Base-by-base conservation (phyloP, 306 rosid species). In the Hippophae rhamnoides region DNA sequence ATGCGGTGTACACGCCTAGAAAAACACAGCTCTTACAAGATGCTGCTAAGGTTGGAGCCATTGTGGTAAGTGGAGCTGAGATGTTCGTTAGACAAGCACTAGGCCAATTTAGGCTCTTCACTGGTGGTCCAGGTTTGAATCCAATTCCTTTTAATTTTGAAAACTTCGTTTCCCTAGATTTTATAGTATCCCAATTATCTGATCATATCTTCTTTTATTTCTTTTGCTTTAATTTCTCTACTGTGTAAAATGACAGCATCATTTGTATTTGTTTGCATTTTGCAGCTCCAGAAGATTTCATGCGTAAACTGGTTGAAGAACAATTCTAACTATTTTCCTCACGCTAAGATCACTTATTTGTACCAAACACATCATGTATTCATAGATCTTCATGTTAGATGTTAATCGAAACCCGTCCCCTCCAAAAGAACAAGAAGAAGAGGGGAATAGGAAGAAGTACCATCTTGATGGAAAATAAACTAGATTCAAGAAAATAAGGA, bases 1-100 rank as follows among this genome's bases (percentile, higher is more conserved):
- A 64, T 48, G 61, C 69, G 13, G 69, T 64, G 43, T 64, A 64
- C 61, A 64, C 69, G 11, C 69, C 69, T 25, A 44, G 55, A 55
- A 64, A 54, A 13, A 64, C 69, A 5, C 12, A 54, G 54, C 69
- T 64, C 25, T 38, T 64, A 61, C n/a, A 38, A 56, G 69, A 64
- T 53, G 69, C 61, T 1, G 69, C 11, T 41, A 61, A 64, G 69
- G 55, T 64, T 11, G 61, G 69, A 23, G 69, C 61, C 54, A 11
- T 46, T 10, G 69, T 55, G 60, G 69, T 64, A 13, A 64, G 69
- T 38, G 69, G 69, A 54, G 61, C 55, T 43, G 69, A 64, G 55
- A 64, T 54, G 61, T 64, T 64, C 69, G 54, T 64, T 44, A 54
- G 69, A 54, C 69, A 64, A 25, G 69, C 69, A 26, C 42, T 64